A percentile compares a stretch with the other conserved stretches of the same genome.
phyloP scores from a whole-genome alignment of 1,139 yeast species.

The Candida dubliniensis region DNA sequence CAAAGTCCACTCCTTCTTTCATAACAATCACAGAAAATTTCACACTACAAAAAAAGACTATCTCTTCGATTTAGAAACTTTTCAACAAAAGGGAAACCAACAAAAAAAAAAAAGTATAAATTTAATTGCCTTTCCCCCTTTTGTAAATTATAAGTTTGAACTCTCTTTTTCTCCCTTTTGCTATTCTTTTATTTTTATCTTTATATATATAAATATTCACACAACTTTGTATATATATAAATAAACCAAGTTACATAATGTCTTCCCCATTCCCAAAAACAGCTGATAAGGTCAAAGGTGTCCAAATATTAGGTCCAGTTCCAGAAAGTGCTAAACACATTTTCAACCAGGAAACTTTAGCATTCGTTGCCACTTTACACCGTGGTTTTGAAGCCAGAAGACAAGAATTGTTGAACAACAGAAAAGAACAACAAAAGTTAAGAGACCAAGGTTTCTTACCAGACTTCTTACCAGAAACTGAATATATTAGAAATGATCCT shows the following conservation, averaged over 20 bases:
- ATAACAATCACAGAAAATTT: constrained; percentile 1
- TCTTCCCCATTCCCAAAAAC: constrained; percentile 55
- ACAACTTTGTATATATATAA: neutral
- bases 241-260: constrained; percentile 23
- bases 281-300: constrained; percentile 57
- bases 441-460: constrained; percentile 72
- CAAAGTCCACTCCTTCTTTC: neutral
- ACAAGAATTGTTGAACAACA: constrained; percentile 56
- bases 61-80: neutral
- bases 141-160: neutral
- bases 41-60: constrained; percentile 1
- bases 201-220: constrained; percentile 1
- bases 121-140: constrained; percentile 4
- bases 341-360: constrained; percentile 67
- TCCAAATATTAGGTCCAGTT: constrained; percentile 63
- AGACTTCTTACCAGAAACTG: constrained; percentile 72
- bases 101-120: constrained; percentile 4
- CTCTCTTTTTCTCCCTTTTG: neutral
- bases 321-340: constrained; percentile 62
- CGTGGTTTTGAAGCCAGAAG: constrained; percentile 67
- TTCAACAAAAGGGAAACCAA: neutral
- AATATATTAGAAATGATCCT: constrained; percentile 66
- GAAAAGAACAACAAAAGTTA: constrained; percentile 58
- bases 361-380: constrained; percentile 71
- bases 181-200: neutral